Evolutionary conservation across 2,329 filamentous ascomycete species (phyloP).

Genomic region (Geosmithia morbida): DNA sequence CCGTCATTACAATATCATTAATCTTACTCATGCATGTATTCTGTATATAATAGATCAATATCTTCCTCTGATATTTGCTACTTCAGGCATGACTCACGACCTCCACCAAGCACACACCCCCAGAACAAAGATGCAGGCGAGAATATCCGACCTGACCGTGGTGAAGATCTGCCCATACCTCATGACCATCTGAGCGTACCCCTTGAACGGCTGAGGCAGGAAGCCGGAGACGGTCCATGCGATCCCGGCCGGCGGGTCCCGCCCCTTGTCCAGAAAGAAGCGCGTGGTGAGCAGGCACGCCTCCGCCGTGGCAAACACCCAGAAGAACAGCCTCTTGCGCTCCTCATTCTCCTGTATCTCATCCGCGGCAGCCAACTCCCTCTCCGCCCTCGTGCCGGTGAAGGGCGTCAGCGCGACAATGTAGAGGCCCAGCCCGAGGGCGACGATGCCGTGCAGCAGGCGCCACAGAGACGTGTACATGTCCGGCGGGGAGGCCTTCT

Average conservation of each 20-base stretch:
- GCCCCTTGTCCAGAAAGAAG: constrained; percentile 53
- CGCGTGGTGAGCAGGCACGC: constrained; percentile 56
- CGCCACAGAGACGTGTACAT: constrained; percentile 47
- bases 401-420: constrained; percentile 55
- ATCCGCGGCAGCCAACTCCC: constrained; percentile 25
- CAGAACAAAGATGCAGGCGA: constrained; percentile 64
- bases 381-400: constrained; percentile 47
- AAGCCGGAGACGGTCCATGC: constrained; percentile 49
- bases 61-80: no score
- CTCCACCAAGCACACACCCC: constrained; percentile 37
- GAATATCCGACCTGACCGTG: constrained; percentile 58
- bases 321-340: constrained; percentile 44
- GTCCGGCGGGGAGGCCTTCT: constrained; percentile 7
- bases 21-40: no score
- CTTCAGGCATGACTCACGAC: constrained; percentile 5
- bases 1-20: no score
- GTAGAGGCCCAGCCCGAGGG: constrained; percentile 55
- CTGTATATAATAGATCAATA: no score
- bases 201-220: constrained; percentile 48
- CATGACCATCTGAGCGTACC: constrained; percentile 45
- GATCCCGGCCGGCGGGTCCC: constrained; percentile 42
- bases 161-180: constrained; percentile 58
- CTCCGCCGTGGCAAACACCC: constrained; percentile 68
- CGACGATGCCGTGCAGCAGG: constrained; percentile 58
- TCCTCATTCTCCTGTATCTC: constrained; percentile 14